Percentiles rank a stretch among this genome's conserved stretches.
Evolutionary conservation across 129 eudicot genomes (phyloP).

Genomic region (Glebionis coronaria): DNA sequence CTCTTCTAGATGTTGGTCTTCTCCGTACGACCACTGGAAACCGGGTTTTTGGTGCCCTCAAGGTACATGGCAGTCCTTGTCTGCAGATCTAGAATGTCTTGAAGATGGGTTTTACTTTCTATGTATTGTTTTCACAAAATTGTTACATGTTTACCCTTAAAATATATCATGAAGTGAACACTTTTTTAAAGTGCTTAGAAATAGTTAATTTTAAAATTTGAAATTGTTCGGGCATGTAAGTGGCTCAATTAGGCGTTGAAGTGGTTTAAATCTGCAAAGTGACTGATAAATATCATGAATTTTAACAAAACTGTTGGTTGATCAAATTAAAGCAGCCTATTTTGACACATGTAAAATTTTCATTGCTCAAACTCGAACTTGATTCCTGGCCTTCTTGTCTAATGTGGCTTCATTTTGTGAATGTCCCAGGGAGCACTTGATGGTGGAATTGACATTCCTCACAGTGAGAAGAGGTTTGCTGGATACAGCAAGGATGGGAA

Average conservation of each 20-base stretch:
- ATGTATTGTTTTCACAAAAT: not conserved
- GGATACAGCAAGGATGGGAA: slow-evolving; percentile 44
- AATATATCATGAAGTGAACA: too few species aligned
- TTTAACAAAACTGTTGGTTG: not conserved
- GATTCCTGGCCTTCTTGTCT: too few species aligned
- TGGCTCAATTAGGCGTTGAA: too few species aligned
- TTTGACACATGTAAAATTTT: not conserved
- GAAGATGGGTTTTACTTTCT: not conserved
- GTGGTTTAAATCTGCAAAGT: too few species aligned
- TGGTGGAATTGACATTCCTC: slow-evolving; percentile 57
- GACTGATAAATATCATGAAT: not conserved
- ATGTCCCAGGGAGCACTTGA: slow-evolving; percentile 51
- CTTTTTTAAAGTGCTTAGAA: too few species aligned
- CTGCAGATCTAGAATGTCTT: not conserved
- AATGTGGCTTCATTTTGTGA: not conserved
- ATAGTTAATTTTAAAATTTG: too few species aligned
- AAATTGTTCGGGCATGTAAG: too few species aligned
- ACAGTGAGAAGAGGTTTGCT: slow-evolving; percentile 56
- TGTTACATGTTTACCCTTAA: too few species aligned
- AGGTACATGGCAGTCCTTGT: slow-evolving; percentile 26
- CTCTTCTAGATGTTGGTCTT: slow-evolving; percentile 54
- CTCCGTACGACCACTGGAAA: slow-evolving; percentile 49
- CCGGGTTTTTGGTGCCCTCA: slow-evolving; percentile 54
- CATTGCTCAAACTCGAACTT: too few species aligned
- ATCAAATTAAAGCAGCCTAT: not conserved